A percentile compares a stretch with the other conserved stretches of the same genome.
These are phyloP conservation scores for Eucalyptus tenuipes DNA, from an alignment of 345 rosid genomes.

Conservation along the genomic window DNA sequence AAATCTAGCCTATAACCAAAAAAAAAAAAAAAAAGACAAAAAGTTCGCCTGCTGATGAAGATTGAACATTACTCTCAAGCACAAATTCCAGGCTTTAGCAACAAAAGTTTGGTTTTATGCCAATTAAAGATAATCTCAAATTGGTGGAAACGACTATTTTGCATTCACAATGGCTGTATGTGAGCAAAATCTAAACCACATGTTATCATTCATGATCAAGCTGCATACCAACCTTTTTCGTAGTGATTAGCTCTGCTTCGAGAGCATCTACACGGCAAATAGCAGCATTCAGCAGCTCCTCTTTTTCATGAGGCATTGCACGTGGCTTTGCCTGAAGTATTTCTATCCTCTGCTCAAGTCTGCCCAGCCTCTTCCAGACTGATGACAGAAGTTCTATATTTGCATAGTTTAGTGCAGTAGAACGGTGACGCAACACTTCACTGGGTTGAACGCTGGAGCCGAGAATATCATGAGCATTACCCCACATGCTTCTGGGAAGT, in stretches of 20 bases:
- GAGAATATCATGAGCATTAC: constrained; percentile 1
- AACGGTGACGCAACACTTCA: constrained; percentile 36
- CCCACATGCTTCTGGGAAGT: neutral
- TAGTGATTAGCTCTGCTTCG: constrained; percentile 81
- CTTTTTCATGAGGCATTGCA: constrained; percentile 78
- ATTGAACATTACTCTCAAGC: neutral
- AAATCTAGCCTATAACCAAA: neutral
- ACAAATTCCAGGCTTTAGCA: neutral
- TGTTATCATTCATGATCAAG: neutral
- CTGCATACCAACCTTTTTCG: constrained; percentile 44
- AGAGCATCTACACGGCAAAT: constrained; percentile 73
- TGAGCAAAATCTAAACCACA: neutral
- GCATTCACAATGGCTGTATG: neutral
- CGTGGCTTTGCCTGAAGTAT: constrained; percentile 44
- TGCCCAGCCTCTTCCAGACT: constrained; percentile 45
- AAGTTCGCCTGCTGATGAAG: neutral
- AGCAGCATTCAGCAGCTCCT: constrained; percentile 77
- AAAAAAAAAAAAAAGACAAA: neutral
- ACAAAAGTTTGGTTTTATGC: neutral
- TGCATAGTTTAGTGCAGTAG: constrained; percentile 24
- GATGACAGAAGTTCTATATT: constrained; percentile 32
- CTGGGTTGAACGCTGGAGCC: constrained; percentile 7
- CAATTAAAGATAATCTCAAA: neutral
- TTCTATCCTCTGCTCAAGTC: constrained; percentile 67
- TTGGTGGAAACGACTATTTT: neutral